phyloP scores from a whole-genome alignment of 257 asterid genomes.

The Avicennia marina region DNA sequence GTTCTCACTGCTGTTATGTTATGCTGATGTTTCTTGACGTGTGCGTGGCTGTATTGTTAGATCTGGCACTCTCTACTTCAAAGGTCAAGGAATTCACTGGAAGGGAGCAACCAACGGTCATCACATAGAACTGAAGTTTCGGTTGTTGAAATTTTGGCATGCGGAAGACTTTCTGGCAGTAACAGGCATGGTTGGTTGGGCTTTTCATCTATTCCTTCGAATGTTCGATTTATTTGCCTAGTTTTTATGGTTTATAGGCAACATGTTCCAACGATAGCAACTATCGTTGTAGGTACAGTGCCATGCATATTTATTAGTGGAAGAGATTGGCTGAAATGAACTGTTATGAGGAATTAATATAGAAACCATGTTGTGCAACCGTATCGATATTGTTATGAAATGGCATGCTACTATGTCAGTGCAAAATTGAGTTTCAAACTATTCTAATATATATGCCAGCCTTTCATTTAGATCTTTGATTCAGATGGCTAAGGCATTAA shows the following conservation, averaged over 20 bases:
- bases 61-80: constrained; percentile 72
- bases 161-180: too few species aligned
- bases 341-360: not conserved
- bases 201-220: constrained; percentile 8
- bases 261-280: not conserved
- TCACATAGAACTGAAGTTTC: constrained; percentile 53
- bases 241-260: not conserved
- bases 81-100: constrained; percentile 90
- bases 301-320: not conserved
- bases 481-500: not conserved
- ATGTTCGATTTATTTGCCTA: not conserved
- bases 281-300: not conserved
- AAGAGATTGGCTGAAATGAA: not conserved
- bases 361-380: not conserved
- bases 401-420: not conserved
- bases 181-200: too few species aligned
- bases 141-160: too few species aligned
- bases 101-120: constrained; percentile 92
- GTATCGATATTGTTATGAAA: not conserved
- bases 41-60: constrained; percentile 31
- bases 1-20: not conserved
- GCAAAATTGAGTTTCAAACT: not conserved
- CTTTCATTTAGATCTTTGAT: not conserved
- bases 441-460: not conserved
- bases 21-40: constrained; percentile 1